Percentiles rank a stretch among this genome's conserved stretches.
phyloP scores from a whole-genome alignment of 352 stramenopile genomes.

The Phytophthora rubi region DNA sequence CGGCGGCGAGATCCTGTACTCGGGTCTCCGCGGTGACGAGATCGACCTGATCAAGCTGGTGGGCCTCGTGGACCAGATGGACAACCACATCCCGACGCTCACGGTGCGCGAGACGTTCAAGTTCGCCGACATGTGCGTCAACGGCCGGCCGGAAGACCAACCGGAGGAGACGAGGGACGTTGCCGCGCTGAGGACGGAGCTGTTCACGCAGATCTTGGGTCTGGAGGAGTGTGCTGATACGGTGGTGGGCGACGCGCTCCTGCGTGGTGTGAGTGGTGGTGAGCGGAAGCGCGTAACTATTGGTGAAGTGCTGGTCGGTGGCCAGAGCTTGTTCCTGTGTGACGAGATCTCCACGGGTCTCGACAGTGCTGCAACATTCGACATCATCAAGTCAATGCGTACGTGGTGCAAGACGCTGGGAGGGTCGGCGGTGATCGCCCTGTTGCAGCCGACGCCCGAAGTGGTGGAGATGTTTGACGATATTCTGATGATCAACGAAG shows the following conservation, averaged over 20 bases:
- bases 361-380: slow-evolving; percentile 57
- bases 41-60: slow-evolving; percentile 71
- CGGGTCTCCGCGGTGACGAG: slow-evolving; percentile 44
- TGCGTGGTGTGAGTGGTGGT: slow-evolving; percentile 91
- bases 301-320: slow-evolving; percentile 55
- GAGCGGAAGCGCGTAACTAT: slow-evolving; percentile 89
- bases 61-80: slow-evolving; percentile 70
- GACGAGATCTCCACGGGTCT: slow-evolving; percentile 79
- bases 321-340: slow-evolving; percentile 73
- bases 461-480: slow-evolving; percentile 97
- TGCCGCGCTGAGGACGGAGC: slow-evolving; percentile 68
- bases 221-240: slow-evolving; percentile 91
- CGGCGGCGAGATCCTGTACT: slow-evolving; percentile 57
- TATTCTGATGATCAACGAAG: slow-evolving; percentile 94
- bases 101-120: slow-evolving; percentile 70
- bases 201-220: slow-evolving; percentile 85
- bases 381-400: slow-evolving; percentile 61
- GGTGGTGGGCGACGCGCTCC: slow-evolving; percentile 89
- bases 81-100: slow-evolving; percentile 78
- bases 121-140: slow-evolving; percentile 94
- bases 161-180: slow-evolving; percentile 79
- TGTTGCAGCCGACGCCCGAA: slow-evolving; percentile 79
- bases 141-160: slow-evolving; percentile 55
- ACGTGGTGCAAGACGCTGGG: slow-evolving; percentile 48
- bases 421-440: slow-evolving; percentile 45